Percentiles rank a stretch among this genome's conserved stretches.
Evolutionary conservation across 306 rosid species (phyloP).

Genomic region (Lathyrus tuberosus): DNA sequence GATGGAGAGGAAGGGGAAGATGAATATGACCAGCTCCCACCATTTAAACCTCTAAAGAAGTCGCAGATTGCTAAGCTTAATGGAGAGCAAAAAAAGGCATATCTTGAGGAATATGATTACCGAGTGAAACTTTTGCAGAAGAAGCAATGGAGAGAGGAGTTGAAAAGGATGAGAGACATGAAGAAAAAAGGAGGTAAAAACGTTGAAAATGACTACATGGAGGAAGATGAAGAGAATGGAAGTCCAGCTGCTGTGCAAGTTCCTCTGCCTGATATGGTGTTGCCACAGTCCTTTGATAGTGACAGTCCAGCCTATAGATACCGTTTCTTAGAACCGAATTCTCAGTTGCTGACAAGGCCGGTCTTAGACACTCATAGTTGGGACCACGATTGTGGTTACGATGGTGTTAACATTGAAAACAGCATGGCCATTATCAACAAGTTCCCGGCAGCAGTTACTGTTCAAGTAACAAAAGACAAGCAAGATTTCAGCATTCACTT

Average conservation of each 20-base stretch:
- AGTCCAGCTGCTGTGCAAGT: slow-evolving; percentile 96
- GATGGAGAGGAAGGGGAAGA: slow-evolving; percentile 90
- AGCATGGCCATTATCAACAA: slow-evolving; percentile 64
- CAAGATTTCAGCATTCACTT: slow-evolving; percentile 90
- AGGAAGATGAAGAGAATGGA: slow-evolving; percentile 82
- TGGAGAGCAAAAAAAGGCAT: slow-evolving; percentile 81
- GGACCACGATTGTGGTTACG: slow-evolving; percentile 99
- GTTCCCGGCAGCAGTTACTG: slow-evolving; percentile 79
- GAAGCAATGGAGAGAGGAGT: slow-evolving; percentile 96
- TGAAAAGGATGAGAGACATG: slow-evolving; percentile 88
- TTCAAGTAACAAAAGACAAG: slow-evolving; percentile 94
- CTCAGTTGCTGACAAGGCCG: slow-evolving; percentile 92
- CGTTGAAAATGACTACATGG: slow-evolving; percentile 49
- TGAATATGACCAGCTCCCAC: slow-evolving; percentile 94
- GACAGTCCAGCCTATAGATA: slow-evolving; percentile 87
- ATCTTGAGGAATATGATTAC: slow-evolving; percentile 92
- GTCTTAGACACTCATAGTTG: slow-evolving; percentile 93
- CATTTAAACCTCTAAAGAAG: slow-evolving; percentile 92
- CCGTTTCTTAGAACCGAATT: slow-evolving; percentile 95
- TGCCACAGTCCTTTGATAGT: slow-evolving; percentile 96
- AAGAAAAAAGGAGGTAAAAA: slow-evolving; percentile 79
- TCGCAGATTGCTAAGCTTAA: slow-evolving; percentile 85
- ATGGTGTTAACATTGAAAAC: slow-evolving; percentile 90
- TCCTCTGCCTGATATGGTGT: slow-evolving; percentile 89
- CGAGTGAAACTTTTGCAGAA: slow-evolving; percentile 93